Evolutionary conservation across 2,329 filamentous ascomycete species (phyloP).

Genomic region (Leptoxyphium fumago): DNA sequence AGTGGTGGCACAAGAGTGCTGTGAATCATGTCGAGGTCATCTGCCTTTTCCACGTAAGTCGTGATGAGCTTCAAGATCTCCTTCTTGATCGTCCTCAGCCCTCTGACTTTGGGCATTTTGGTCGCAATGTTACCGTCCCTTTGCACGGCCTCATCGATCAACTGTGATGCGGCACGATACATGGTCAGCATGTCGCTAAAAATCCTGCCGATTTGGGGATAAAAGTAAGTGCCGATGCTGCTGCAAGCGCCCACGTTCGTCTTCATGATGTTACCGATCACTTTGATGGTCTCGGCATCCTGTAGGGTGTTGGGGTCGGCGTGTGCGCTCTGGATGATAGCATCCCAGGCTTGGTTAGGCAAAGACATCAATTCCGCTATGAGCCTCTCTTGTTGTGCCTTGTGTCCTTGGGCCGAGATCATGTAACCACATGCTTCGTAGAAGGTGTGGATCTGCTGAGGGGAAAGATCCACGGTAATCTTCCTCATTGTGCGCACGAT

Average conservation of each 20-base stretch:
- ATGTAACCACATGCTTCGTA: constrained; percentile 99
- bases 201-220: constrained; percentile 91
- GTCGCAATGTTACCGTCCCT: constrained; percentile 83
- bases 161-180: constrained; percentile 91
- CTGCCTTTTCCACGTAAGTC: constrained; percentile 94
- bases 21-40: constrained; percentile 86
- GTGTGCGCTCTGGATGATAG: constrained; percentile 80
- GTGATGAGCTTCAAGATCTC: constrained; percentile 97
- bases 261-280: constrained; percentile 99
- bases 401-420: constrained; percentile 95
- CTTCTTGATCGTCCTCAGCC: constrained; percentile 95
- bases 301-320: constrained; percentile 75
- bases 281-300: constrained; percentile 89
- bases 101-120: constrained; percentile 92
- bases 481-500: constrained; percentile 92
- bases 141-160: constrained; percentile 86
- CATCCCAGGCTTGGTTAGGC: constrained; percentile 88
- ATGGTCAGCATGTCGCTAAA: constrained; percentile 98
- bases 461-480: constrained; percentile 87
- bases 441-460: constrained; percentile 96
- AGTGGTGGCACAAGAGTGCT: constrained; percentile 91
- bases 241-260: constrained; percentile 98
- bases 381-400: constrained; percentile 79
- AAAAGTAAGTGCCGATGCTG: constrained; percentile 93
- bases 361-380: constrained; percentile 85